Conservation (phyloP, 805 yeast genomes). For the Danielia oregonensis region DNA sequence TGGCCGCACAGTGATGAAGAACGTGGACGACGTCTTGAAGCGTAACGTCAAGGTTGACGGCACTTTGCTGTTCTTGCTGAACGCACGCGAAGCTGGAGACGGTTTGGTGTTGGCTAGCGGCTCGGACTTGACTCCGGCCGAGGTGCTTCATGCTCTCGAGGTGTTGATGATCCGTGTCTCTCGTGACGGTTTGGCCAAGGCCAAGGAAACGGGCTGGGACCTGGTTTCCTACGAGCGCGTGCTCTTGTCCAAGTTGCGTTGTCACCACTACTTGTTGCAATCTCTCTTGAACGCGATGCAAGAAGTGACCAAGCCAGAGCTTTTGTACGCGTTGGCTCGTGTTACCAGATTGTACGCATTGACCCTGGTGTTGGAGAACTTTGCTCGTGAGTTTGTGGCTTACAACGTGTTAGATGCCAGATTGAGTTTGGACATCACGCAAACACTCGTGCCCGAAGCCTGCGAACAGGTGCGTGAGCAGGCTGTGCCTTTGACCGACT, state of each 20-base stretch:
- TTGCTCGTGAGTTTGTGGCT: constrained; percentile 35
- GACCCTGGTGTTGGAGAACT: constrained; percentile 23
- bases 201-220: constrained; percentile 32
- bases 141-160: constrained; percentile 25
- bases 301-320: constrained; percentile 23
- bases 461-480: constrained; percentile 14
- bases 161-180: constrained; percentile 36
- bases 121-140: constrained; percentile 15
- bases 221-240: constrained; percentile 35
- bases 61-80: constrained; percentile 14
- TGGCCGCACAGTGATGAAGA: constrained; percentile 38
- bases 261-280: constrained; percentile 39
- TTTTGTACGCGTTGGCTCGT: constrained; percentile 22
- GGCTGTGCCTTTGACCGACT: constrained; percentile 16
- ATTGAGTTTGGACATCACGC: constrained; percentile 25
- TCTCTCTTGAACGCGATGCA: constrained; percentile 23
- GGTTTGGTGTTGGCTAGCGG: constrained; percentile 4
- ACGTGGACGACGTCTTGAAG: constrained; percentile 24
- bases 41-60: constrained; percentile 9
- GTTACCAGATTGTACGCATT: constrained; percentile 33
- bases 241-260: constrained; percentile 38
- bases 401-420: constrained; percentile 30
- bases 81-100: constrained; percentile 8
- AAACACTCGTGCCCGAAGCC: constrained; percentile 13
- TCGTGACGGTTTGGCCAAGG: constrained; percentile 25